Evolutionary conservation across 257 asterid genomes (phyloP).

Genomic region (Capsicum rhomboideum): DNA sequence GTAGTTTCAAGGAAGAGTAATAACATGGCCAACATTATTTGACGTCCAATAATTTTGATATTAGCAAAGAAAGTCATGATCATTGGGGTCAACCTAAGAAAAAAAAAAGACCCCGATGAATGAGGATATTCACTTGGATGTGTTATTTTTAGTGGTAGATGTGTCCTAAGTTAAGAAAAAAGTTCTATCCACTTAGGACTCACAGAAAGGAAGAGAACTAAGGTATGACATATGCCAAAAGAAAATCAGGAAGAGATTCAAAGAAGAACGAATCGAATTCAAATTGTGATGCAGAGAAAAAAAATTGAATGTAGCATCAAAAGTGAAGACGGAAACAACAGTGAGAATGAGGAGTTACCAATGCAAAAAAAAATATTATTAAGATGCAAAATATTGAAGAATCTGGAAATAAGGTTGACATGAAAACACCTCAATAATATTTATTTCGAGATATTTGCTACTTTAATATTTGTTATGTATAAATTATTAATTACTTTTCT

Average conservation of each 20-base stretch:
- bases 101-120: neutral
- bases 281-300: neutral
- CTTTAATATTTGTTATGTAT: too few relatives aligned
- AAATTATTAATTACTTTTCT: too few relatives aligned
- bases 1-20: neutral
- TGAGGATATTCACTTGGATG: neutral
- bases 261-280: neutral
- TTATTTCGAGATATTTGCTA: too few relatives aligned
- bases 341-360: constrained; percentile 2
- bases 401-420: constrained; percentile 1
- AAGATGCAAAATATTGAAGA: neutral
- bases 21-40: too few relatives aligned
- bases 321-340: constrained; percentile 14
- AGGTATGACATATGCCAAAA: too few relatives aligned
- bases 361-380: neutral
- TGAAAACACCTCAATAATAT: too few relatives aligned
- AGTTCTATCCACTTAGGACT: neutral
- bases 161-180: constrained; percentile 12
- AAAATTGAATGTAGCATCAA: neutral
- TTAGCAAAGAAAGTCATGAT: too few relatives aligned
- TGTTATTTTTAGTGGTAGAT: neutral
- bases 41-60: too few relatives aligned
- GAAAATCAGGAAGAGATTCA: too few relatives aligned
- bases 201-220: neutral
- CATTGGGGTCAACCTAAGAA: too few relatives aligned